A percentile compares a stretch with the other conserved stretches of the same genome.
Evolutionary conservation across 116 monocot species (phyloP).

Genomic region (Iris pallida): DNA sequence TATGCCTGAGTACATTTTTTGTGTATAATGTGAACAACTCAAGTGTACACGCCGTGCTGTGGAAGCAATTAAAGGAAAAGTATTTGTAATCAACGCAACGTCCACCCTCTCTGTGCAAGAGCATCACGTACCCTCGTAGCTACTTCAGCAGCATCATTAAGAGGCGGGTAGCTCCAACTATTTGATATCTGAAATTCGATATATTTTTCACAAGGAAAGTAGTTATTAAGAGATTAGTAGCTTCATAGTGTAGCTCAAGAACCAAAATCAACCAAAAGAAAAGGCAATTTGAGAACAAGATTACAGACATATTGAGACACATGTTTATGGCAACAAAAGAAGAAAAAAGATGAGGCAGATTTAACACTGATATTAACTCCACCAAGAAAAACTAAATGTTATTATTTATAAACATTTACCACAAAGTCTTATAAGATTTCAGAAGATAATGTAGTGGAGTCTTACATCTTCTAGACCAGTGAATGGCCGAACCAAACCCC

Average conservation of each 20-base stretch:
- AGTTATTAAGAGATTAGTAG: no score
- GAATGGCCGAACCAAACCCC: conserved; percentile 66
- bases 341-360: no score
- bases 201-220: no score
- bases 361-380: no score
- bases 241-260: no score
- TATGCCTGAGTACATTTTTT: not conserved
- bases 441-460: not conserved
- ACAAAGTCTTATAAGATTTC: not conserved
- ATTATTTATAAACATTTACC: no score
- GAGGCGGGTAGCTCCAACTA: conserved; percentile 97
- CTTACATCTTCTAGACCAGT: conserved; percentile 85
- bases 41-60: not conserved
- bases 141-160: conserved; percentile 72
- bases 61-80: not conserved
- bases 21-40: not conserved
- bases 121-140: conserved; percentile 64
- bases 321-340: no score
- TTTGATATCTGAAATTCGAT: conserved; percentile 57
- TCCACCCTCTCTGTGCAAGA: conserved; percentile 85
- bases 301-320: no score
- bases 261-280: no score
- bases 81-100: conserved; percentile 20
- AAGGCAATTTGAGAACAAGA: no score
- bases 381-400: no score